Evolutionary conservation across 768 basidiomycete genomes (phyloP).

Genomic region (Amanita inopinata): DNA sequence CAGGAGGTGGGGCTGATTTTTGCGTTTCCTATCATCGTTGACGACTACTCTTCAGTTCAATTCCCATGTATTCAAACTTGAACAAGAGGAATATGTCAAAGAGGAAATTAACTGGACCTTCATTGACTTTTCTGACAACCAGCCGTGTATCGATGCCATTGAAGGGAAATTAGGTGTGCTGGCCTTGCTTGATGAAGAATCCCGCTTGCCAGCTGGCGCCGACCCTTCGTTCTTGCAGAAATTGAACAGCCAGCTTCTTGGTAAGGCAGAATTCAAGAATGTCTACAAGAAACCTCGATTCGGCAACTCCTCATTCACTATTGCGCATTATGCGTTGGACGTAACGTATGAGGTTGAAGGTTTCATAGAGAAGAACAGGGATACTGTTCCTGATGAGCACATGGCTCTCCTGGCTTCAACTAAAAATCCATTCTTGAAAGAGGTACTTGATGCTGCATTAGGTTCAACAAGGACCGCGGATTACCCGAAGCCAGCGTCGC

Average conservation of each 20-base stretch:
- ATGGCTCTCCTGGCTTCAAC: conserved; percentile 80
- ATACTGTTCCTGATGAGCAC: conserved; percentile 98
- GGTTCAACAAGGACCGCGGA: conserved; percentile 61
- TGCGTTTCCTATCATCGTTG: conserved; percentile 5
- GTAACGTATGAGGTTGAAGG: conserved; percentile 98
- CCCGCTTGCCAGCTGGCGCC: conserved; percentile 87
- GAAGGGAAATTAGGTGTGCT: conserved; percentile 96
- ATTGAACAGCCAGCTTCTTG: conserved; percentile 67
- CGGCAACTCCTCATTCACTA: conserved; percentile 93
- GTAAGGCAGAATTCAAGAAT: conserved; percentile 74
- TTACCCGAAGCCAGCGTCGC: conserved; percentile 62
- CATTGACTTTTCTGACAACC: conserved; percentile 98
- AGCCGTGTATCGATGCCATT: conserved; percentile 97
- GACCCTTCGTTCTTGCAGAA: conserved; percentile 92
- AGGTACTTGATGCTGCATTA: conserved; percentile 87
- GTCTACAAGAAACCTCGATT: conserved; percentile 99
- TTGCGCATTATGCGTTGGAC: conserved; percentile 96
- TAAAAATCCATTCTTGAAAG: conserved; percentile 88
- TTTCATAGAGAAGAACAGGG: conserved; percentile 97
- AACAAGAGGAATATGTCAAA: conserved; percentile 98
- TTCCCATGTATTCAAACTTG: conserved; percentile 97
- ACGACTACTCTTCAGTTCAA: conserved; percentile 61
- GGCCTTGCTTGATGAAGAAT: conserved; percentile 94
- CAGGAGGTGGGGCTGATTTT: conserved; percentile 64
- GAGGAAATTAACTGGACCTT: conserved; percentile 99